Evolutionary conservation across 169 alveolate species (phyloP), one percentile per base, ranked within the genome.

Genomic region (Ichthyophthirius multifiliis): DNA sequence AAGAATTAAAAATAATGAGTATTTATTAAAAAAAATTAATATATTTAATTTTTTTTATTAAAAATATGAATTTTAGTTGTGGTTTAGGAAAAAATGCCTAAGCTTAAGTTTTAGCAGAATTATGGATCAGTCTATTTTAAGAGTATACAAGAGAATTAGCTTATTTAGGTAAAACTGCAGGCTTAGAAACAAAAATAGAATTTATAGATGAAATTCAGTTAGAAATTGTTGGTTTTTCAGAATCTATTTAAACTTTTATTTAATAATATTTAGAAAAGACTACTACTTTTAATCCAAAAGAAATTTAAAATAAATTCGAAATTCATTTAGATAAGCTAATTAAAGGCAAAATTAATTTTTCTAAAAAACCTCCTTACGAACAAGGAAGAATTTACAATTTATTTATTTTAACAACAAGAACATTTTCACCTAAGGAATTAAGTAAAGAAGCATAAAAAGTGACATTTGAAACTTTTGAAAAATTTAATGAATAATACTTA

Each of bases 161-260:
- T 41, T 89, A 89, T 63, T 74, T 74, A 79, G 94, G 90, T 20
- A 84, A 83, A 39, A 80, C 75, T 83, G 94, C 94, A 35, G 62
- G 47, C 30, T 45, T 88, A 71, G 86, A 78, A 3, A 32, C 83
- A 4, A 45, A 73, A 18, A 15, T 62, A 27, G 23, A 62, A 43
- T 31, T 55, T 32, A 34, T 73, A 41, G 80, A 88, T 47, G 82
- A 83, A 31, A 13, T 80, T 16, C 76, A 74, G 23, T 35, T 88
- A 18, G 16, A 76, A 16, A 65, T 86, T 27, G 46, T 39, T 32
- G 85, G 87, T n/a, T 84, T 74, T 39, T 67, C 63, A 64, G 84
- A 78, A 44, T 78, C 84, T 2, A 65, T 65, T 65, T 30, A 65
- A 12, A 78, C 45, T 32, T 84, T 76, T 65, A 84, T 78, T 0